Percentiles rank a stretch among this genome's conserved stretches.
Conservation (phyloP, 2,329 filamentous ascomycete genomes). For the Graphilbum fragrans region DNA sequence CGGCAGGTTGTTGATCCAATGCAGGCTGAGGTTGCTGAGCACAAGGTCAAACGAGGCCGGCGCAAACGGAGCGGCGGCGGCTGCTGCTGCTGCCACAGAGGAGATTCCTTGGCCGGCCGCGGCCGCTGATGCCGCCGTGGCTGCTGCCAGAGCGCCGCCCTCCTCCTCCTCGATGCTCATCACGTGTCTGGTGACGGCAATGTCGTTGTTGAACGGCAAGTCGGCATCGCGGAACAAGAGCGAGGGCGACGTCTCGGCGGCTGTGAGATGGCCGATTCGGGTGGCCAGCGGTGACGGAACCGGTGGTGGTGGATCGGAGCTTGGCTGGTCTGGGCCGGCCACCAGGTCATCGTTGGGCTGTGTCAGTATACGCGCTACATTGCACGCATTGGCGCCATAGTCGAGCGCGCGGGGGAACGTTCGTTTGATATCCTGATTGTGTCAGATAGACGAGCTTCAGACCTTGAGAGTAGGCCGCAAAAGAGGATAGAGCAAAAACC, state of each 20-base stretch:
- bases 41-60: conserved; percentile 77
- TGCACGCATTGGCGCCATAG: conserved; percentile 90
- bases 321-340: not conserved
- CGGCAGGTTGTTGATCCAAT: conserved; percentile 97
- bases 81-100: not conserved
- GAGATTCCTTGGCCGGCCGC: not conserved
- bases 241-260: conserved; percentile 66
- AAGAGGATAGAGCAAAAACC: not conserved
- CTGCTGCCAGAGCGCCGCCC: conserved; percentile 1
- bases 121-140: not conserved
- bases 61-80: conserved; percentile 52
- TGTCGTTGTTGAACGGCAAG: conserved; percentile 59
- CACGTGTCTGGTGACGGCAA: conserved; percentile 63
- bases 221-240: conserved; percentile 72
- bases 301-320: conserved; percentile 38
- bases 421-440: conserved; percentile 76
- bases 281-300: conserved; percentile 54
- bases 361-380: conserved; percentile 74
- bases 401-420: conserved; percentile 76
- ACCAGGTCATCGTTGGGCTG: conserved; percentile 48
- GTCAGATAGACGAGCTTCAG: not conserved
- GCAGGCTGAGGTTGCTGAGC: conserved; percentile 76
- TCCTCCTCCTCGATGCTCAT: conserved; percentile 51
- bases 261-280: conserved; percentile 63
- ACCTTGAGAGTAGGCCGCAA: not conserved